These are phyloP conservation scores for Juglanconis oblonga DNA, from an alignment of 2,329 filamentous ascomycete genomes.

Conservation along the genomic window DNA sequence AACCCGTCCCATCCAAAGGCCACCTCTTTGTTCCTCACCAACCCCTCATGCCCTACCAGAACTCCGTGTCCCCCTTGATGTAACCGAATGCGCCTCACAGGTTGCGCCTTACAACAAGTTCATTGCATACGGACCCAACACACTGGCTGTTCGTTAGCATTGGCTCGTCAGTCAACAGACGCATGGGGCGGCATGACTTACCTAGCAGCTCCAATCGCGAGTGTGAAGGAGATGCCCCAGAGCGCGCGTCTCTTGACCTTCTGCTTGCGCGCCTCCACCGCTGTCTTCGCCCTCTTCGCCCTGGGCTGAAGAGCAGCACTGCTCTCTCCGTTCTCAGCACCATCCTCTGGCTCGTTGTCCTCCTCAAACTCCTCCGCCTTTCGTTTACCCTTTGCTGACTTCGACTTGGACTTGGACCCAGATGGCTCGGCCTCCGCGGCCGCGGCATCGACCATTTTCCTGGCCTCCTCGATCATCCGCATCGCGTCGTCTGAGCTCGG, in stretches of 20 bases:
- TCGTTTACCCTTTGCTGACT: slow-evolving; percentile 58
- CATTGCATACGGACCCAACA: slow-evolving; percentile 50
- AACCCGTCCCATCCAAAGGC: slow-evolving; percentile 5
- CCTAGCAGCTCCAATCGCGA: slow-evolving; percentile 92
- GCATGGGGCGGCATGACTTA: slow-evolving; percentile 50
- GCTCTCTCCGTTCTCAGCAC: slow-evolving; percentile 37
- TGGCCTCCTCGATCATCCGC: slow-evolving; percentile 81
- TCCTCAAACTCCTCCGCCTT: slow-evolving; percentile 70
- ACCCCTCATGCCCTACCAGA: neutral
- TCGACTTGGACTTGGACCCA: slow-evolving; percentile 24
- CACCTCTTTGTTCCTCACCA: slow-evolving; percentile 10
- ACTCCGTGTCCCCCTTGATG: neutral
- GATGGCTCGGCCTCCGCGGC: slow-evolving; percentile 28
- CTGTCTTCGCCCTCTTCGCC: slow-evolving; percentile 77
- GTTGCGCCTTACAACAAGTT: slow-evolving; percentile 41
- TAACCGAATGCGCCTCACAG: neutral
- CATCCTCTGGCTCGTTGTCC: slow-evolving; percentile 42
- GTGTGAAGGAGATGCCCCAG: slow-evolving; percentile 79
- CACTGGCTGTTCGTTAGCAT: slow-evolving; percentile 29
- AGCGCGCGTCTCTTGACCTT: slow-evolving; percentile 82
- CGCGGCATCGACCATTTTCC: slow-evolving; percentile 71
- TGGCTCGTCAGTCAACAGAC: neutral
- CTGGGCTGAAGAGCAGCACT: slow-evolving; percentile 40
- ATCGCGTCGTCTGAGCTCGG: slow-evolving; percentile 75
- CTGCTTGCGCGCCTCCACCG: slow-evolving; percentile 79